phyloP scores from a whole-genome alignment of 1,284 basidiomycete species.

The Sanghuangporus baumii region DNA sequence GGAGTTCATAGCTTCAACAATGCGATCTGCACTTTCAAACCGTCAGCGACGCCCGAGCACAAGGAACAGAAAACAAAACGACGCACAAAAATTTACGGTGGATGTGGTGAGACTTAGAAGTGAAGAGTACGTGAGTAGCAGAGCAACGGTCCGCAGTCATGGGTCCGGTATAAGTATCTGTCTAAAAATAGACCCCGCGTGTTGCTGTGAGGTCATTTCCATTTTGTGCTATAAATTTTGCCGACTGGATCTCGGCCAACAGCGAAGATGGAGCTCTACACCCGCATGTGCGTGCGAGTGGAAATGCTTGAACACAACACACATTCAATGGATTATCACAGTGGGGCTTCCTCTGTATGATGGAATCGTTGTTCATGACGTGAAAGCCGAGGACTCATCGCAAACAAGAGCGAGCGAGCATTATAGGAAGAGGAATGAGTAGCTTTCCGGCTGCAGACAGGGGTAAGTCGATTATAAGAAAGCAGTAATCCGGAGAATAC shows the following conservation, averaged over 20 bases:
- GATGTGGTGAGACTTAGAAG: background rate
- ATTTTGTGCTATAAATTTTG: background rate
- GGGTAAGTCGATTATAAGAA: no score
- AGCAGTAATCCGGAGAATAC: no score
- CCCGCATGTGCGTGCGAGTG: no score
- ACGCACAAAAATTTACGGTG: background rate
- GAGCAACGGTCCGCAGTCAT: background rate
- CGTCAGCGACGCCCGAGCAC: background rate
- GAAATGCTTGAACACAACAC: no score
- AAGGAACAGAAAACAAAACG: background rate
- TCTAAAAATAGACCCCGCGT: background rate
- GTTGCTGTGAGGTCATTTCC: background rate
- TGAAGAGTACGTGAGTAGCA: background rate
- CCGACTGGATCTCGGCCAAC: background rate
- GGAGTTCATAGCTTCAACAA: slow-evolving; percentile 3
- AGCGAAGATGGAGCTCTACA: background rate
- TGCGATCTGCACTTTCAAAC: background rate
- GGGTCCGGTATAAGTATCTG: background rate
- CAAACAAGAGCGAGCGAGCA: no score
- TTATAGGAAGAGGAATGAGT: no score
- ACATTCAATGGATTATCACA: no score
- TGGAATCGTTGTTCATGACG: no score
- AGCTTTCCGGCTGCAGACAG: no score
- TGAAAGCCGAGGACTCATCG: no score
- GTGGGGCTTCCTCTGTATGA: no score